A percentile compares a stretch with the other conserved stretches of the same genome.
These are phyloP conservation scores for Tubosaeta sp. DNA, from an alignment of 768 basidiomycete species.

Conservation along the genomic window DNA sequence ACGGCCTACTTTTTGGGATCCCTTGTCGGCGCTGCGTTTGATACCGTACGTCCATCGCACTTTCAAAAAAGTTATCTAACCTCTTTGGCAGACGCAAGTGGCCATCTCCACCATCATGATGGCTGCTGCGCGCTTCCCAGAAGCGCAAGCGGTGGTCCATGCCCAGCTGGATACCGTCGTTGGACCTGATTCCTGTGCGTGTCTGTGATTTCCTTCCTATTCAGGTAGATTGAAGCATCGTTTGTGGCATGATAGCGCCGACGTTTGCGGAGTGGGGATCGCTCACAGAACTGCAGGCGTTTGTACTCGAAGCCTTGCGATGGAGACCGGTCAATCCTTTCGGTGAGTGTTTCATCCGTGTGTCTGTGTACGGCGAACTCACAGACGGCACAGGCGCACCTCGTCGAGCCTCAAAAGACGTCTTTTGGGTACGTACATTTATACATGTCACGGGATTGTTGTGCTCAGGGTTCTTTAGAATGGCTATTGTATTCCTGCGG, in stretches of 20 bases:
- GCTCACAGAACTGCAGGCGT: conserved; percentile 36
- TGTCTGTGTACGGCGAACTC: not conserved
- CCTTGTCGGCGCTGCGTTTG: conserved; percentile 61
- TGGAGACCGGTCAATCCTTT: conserved; percentile 37
- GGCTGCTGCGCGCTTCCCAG: conserved; percentile 36
- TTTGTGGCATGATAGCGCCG: not conserved
- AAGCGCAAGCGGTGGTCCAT: conserved; percentile 32
- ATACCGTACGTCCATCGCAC: conserved; percentile 36
- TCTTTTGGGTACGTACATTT: conserved; percentile 21
- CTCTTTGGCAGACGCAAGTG: conserved; percentile 20
- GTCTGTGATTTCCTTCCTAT: not conserved
- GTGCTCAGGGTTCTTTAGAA: conserved; percentile 20
- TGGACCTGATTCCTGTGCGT: conserved; percentile 32
- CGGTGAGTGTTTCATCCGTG: conserved; percentile 14
- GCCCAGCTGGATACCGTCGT: conserved; percentile 36
- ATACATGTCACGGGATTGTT: no score
- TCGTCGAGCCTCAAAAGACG: conserved; percentile 23
- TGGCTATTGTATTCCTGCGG: conserved; percentile 32
- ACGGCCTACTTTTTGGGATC: conserved; percentile 56
- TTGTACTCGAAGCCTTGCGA: conserved; percentile 35
- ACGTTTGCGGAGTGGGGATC: conserved; percentile 28
- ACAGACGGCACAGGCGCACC: conserved; percentile 12
- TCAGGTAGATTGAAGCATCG: not conserved
- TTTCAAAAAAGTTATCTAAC: no score
- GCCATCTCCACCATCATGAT: conserved; percentile 30